These are phyloP conservation scores for Xylaria sp. DNA, from an alignment of 2,329 filamentous ascomycete genomes.

Conservation along the genomic window DNA sequence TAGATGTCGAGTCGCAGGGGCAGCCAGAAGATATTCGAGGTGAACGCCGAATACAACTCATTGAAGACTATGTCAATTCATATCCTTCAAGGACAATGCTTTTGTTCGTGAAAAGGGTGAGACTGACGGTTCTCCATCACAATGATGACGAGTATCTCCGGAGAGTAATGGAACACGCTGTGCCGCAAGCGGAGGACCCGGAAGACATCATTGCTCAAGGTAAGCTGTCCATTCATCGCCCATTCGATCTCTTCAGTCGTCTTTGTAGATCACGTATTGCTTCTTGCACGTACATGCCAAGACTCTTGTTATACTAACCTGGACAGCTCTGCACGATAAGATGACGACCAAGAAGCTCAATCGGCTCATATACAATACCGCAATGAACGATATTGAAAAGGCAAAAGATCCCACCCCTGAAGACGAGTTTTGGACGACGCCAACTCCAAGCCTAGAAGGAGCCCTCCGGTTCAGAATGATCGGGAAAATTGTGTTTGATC, in stretches of 20 bases:
- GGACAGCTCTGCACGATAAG: constrained; percentile 27
- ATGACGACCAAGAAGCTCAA: constrained; percentile 28
- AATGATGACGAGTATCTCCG: constrained; percentile 13
- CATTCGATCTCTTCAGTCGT: not conserved
- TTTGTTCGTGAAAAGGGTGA: constrained; percentile 36
- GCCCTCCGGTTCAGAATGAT: constrained; percentile 18
- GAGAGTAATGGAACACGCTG: not conserved
- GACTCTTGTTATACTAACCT: constrained; percentile 4
- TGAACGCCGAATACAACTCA: constrained; percentile 43
- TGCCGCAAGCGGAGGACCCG: not conserved
- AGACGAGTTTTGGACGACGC: constrained; percentile 17
- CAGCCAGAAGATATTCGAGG: constrained; percentile 45
- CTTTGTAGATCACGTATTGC: not conserved
- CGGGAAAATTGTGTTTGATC: constrained; percentile 16
- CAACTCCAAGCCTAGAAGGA: constrained; percentile 12
- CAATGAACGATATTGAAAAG: constrained; percentile 33
- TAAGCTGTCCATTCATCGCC: not conserved
- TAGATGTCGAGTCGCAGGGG: constrained; percentile 47
- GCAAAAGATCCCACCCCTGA: constrained; percentile 17
- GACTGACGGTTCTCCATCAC: constrained; percentile 18
- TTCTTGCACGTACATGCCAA: not conserved
- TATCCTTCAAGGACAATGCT: constrained; percentile 43
- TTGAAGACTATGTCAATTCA: constrained; percentile 40
- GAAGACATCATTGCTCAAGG: constrained; percentile 32
- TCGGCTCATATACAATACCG: constrained; percentile 31